Evolutionary conservation across 805 yeast species (phyloP).

Genomic region (Metschnikowia kunwiensis): DNA sequence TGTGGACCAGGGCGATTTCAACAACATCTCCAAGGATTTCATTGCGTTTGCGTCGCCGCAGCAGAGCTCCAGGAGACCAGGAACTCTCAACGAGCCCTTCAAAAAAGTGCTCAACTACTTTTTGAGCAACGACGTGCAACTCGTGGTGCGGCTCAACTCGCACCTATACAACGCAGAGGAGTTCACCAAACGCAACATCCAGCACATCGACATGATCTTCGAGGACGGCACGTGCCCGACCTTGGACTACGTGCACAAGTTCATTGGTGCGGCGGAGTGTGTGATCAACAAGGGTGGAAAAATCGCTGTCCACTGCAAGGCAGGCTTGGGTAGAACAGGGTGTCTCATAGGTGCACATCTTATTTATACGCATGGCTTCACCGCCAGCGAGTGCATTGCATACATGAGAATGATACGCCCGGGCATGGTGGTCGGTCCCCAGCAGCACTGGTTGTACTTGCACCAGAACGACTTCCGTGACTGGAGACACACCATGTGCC

Average conservation of each 20-base stretch:
- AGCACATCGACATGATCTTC: slow-evolving; percentile 92
- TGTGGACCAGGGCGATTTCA: slow-evolving; percentile 96
- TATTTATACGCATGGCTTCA: slow-evolving; percentile 93
- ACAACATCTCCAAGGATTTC: slow-evolving; percentile 86
- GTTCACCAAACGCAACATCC: slow-evolving; percentile 77
- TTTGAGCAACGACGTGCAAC: slow-evolving; percentile 65
- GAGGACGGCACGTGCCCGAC: slow-evolving; percentile 99
- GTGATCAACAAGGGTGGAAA: slow-evolving; percentile 83
- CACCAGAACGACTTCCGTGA: slow-evolving; percentile 96
- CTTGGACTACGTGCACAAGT: slow-evolving; percentile 85
- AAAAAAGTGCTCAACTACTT: slow-evolving; percentile 79
- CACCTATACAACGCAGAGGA: slow-evolving; percentile 84
- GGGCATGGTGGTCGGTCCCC: slow-evolving; percentile 99
- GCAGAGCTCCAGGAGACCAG: slow-evolving; percentile 48
- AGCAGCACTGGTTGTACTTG: slow-evolving; percentile 96
- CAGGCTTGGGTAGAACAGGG: slow-evolving; percentile 97
- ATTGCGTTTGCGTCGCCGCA: slow-evolving; percentile 98
- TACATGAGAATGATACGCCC: slow-evolving; percentile 96
- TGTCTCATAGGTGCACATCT: slow-evolving; percentile 96
- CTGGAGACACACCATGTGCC: slow-evolving; percentile 89
- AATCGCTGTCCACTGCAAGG: slow-evolving; percentile 98
- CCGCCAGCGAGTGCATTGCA: slow-evolving; percentile 95
- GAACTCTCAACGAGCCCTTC: slow-evolving; percentile 69
- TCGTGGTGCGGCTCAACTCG: slow-evolving; percentile 90
- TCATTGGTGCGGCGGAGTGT: slow-evolving; percentile 93